Evolutionary conservation across 495 filamentous ascomycete genomes (phyloP), one percentile per base, ranked within the genome.

Genomic region (Hapsidospora chrysogenum): DNA sequence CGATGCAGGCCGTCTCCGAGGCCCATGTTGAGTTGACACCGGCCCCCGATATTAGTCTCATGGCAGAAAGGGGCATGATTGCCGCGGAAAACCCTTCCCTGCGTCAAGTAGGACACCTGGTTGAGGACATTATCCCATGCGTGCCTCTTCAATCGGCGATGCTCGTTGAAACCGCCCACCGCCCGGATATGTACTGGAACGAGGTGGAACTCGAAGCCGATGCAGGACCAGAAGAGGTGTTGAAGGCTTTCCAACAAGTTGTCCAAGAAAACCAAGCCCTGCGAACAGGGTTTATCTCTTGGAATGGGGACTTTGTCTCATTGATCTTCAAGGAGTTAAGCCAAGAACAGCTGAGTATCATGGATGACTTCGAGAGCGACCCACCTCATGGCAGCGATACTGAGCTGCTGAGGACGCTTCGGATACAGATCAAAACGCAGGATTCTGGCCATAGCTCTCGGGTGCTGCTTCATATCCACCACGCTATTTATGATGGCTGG

Each of bases 401-500:
- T 13, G 66, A 64, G 15, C 50, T 78, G 13, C 57, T 77, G 7
- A 57, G 56, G 17, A 78, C 80, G 1, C 54, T 83, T 25, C 58
- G 50, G 2, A 52, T 78, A 8, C 64, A 74, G 31, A 47, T 84
- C 1, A 35, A 40, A n/a, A 11, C 33, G 4, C 2, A 33, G 0
- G 11, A 15, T 6, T 42, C 50, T 4, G 35, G 42, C 9, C 41
- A 31, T 16, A 26, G 36, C 3, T 37, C 46, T 1, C 39, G 39
- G 3, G 36, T 67, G 2, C 50, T 64, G 1, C 27, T 78, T 7
- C 63, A 64, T 25, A 64, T 92, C 19, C 78, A 87, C 41, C 83
- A 92, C 53, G 70, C 77, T 0, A 47, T 86, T 0, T 89, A 89
- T 43, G 83, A 92, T 45, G 83, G 80, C 4, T 92, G 83, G 83